Base-by-base conservation (phyloP, 306 rosid genomes). In the Vigna trinervia region DNA sequence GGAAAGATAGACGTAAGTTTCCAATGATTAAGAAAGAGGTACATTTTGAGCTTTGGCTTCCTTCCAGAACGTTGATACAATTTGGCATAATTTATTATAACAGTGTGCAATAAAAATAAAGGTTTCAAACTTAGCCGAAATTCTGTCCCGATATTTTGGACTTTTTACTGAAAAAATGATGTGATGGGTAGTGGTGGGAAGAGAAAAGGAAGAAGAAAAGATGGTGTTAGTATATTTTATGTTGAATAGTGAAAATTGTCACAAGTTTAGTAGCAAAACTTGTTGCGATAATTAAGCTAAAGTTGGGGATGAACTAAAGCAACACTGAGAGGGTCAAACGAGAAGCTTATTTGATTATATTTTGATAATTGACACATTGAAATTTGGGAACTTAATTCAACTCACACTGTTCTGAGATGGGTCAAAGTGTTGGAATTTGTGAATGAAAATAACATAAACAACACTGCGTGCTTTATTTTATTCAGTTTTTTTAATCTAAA, bases 211-310 rank as follows among this genome's bases (percentile, higher is more conserved):
- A 66, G 66, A 39, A 54, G 7, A 8, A 12, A 20, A 26, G 19
- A 36, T 57, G 48, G 4, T 17, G 4, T 1, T 22, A 9, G 5
- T 8, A 1, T 13, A 14, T 74, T 47, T 45, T 64, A 39, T 39
- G 75, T 22, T 54, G 60, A 67, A 54, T 7, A 32, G 17, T 28
- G 36, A 67, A 67, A 39, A 58, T 1, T 15, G 60, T 32, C 45
- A 48, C 5, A 30, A 43, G 51, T 45, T 56, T 39, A 36, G 51
- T 30, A 32, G 70, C 76, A 69, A 69, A 12, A 77, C 75, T n/a
- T n/a, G 10, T 8, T 77, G 81, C 81, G 75, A 68, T 78, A n/a
- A 78, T 78, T 78, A 17, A 69, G 81, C 81, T 45, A 12, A 56
- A 78, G 47, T 77, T 54, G 68, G 68, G 47, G 20, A 54, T 13